A percentile compares a stretch with the other conserved stretches of the same genome.
phyloP scores from a whole-genome alignment of 176 grass and related monocot species.

The Melocanna baccifera region DNA sequence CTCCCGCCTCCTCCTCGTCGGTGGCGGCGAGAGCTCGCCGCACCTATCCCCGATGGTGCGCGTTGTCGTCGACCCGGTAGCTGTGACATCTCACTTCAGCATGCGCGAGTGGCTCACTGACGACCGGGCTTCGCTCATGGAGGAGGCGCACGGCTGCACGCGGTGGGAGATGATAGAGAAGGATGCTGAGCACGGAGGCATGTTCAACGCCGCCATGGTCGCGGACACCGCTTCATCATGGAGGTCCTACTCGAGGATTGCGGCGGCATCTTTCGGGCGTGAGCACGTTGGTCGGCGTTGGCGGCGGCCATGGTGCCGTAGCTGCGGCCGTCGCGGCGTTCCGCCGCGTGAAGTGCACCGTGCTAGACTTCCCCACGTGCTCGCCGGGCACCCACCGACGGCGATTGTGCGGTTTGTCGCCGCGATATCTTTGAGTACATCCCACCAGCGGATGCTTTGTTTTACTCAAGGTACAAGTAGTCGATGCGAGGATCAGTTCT shows the following conservation, averaged over 20 bases:
- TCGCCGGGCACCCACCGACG: background rate
- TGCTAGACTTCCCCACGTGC: constrained; percentile 29
- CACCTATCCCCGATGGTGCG: background rate
- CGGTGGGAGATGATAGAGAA: background rate
- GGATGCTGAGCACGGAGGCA: background rate
- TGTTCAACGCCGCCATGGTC: constrained; percentile 32
- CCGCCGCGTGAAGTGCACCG: background rate
- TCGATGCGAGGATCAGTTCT: too few relatives aligned
- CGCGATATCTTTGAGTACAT: constrained; percentile 19
- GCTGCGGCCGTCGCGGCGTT: background rate
- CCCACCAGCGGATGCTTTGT: constrained; percentile 39
- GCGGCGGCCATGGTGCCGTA: constrained; percentile 10
- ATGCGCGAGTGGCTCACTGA: constrained; percentile 4
- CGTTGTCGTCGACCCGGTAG: background rate
- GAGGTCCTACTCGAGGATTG: background rate
- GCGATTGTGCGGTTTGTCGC: constrained; percentile 16
- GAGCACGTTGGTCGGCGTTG: constrained; percentile 34
- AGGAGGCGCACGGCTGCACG: background rate
- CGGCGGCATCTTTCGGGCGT: constrained; percentile 17
- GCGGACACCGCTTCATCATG: constrained; percentile 13
- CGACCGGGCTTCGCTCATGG: background rate
- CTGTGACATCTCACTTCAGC: background rate
- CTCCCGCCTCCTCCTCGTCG: background rate
- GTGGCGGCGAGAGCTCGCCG: background rate
- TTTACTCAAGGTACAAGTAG: constrained; percentile 36